phyloP scores from a whole-genome alignment of 495 filamentous ascomycete species.

The Aeminium ludgeri region DNA sequence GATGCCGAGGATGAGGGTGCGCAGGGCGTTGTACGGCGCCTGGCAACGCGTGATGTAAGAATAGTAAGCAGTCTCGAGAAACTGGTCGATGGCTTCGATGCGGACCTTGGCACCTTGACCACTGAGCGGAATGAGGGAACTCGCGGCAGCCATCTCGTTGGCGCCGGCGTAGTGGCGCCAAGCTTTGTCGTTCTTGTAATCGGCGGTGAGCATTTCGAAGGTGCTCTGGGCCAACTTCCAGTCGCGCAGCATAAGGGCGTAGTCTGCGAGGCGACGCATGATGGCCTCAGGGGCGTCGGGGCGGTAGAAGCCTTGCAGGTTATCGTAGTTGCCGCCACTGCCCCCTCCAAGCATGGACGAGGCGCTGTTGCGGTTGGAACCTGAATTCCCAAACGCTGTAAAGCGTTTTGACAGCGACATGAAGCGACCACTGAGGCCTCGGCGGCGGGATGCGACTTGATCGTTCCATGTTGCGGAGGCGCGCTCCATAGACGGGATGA shows the following conservation, averaged over 20 bases:
- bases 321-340: conserved; percentile 56
- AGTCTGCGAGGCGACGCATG: conserved; percentile 87
- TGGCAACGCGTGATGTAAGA: conserved; percentile 77
- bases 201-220: conserved; percentile 72
- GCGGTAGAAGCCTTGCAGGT: conserved; percentile 58
- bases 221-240: conserved; percentile 82
- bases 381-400: conserved; percentile 54
- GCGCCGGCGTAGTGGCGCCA: conserved; percentile 89
- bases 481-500: conserved; percentile 91
- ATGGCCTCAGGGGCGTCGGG: conserved; percentile 71
- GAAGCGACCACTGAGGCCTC: conserved; percentile 75
- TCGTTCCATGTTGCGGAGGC: conserved; percentile 86
- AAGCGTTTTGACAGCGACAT: conserved; percentile 81
- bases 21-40: conserved; percentile 55
- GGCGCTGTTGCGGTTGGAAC: conserved; percentile 30
- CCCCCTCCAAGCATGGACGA: conserved; percentile 22
- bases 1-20: conserved; percentile 56
- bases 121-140: conserved; percentile 56
- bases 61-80: conserved; percentile 76
- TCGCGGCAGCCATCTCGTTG: conserved; percentile 82
- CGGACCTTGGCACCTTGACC: conserved; percentile 53
- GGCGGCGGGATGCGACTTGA: conserved; percentile 76
- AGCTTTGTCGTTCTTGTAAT: conserved; percentile 88
- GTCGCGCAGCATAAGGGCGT: conserved; percentile 87
- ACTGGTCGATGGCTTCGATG: conserved; percentile 62